Conservation (phyloP, 2,329 filamentous ascomycete genomes). For the Sarocladium strictum region DNA sequence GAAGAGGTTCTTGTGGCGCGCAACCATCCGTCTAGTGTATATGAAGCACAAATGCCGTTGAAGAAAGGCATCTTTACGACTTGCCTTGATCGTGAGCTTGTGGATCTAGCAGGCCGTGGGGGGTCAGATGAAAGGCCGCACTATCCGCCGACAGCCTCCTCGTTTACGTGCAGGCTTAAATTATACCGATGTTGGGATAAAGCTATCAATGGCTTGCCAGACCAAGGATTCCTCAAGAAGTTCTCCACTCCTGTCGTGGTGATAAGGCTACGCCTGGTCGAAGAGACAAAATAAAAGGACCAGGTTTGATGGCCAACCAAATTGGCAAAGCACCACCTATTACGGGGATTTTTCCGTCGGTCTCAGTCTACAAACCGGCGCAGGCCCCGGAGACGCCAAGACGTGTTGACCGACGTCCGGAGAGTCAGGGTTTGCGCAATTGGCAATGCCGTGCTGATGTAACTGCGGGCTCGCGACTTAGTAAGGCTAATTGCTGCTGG, state of each 20-base stretch:
- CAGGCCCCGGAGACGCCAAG: constrained; percentile 1
- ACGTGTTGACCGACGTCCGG: constrained; percentile 3
- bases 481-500: constrained; percentile 4
- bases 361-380: not conserved
- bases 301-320: not conserved
- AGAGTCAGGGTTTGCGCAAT: not conserved
- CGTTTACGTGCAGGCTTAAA: not conserved
- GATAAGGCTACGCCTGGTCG: not conserved
- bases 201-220: not conserved
- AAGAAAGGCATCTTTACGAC: too few relatives aligned
- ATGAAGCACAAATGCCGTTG: too few relatives aligned
- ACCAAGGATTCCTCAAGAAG: not conserved
- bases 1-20: too few relatives aligned
- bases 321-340: not conserved
- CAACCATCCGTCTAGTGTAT: too few relatives aligned
- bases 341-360: constrained; percentile 1
- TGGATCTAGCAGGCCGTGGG: not conserved
- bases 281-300: too few relatives aligned
- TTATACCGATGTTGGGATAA: not conserved
- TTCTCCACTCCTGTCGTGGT: too few relatives aligned
- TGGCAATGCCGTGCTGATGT: not conserved
- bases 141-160: not conserved
- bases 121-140: not conserved
- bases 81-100: not conserved
- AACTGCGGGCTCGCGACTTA: not conserved